A percentile compares a stretch with the other conserved stretches of the same genome.
phyloP scores from a whole-genome alignment of 2,329 filamentous ascomycete species.

The Aspergillus hiratsukae region DNA sequence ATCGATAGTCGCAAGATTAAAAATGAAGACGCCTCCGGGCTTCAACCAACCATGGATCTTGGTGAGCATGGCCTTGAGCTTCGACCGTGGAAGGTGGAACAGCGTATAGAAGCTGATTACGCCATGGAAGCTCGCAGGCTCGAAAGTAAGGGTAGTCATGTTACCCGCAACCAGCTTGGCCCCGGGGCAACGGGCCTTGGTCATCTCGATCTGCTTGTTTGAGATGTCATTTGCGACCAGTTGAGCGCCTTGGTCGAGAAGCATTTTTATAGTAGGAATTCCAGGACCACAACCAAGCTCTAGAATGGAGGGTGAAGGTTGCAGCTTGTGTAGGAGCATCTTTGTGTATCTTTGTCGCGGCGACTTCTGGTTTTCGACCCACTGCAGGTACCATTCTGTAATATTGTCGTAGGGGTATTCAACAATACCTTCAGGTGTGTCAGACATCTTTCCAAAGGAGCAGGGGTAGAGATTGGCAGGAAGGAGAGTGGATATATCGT shows the following conservation, averaged over 20 bases:
- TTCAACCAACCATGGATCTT: conserved; percentile 9
- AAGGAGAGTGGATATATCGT: no score
- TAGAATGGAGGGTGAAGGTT: conserved; percentile 6
- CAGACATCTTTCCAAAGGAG: not conserved
- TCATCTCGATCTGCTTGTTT: conserved; percentile 9
- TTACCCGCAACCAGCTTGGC: conserved; percentile 5
- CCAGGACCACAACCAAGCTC: conserved; percentile 8
- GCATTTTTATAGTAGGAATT: conserved; percentile 5
- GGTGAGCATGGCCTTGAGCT: conserved; percentile 7
- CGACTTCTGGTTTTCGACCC: conserved; percentile 8
- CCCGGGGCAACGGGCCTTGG: conserved; percentile 4
- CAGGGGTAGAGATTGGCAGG: no score
- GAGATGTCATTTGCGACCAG: conserved; percentile 9
- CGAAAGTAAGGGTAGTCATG: conserved; percentile 8
- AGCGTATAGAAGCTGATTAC: conserved; percentile 9
- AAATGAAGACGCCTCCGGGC: conserved; percentile 7
- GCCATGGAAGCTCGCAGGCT: conserved; percentile 6
- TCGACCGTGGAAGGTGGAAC: conserved; percentile 8
- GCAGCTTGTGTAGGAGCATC: conserved; percentile 7
- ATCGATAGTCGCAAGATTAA: conserved; percentile 8
- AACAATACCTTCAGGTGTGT: conserved; percentile 4
- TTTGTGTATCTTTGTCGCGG: conserved; percentile 10
- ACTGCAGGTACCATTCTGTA: conserved; percentile 11
- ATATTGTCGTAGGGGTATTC: conserved; percentile 7
- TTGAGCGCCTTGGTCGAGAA: conserved; percentile 8